Conservation (phyloP, 1,284 basidiomycete genomes). For the Athelia psychrophila region DNA sequence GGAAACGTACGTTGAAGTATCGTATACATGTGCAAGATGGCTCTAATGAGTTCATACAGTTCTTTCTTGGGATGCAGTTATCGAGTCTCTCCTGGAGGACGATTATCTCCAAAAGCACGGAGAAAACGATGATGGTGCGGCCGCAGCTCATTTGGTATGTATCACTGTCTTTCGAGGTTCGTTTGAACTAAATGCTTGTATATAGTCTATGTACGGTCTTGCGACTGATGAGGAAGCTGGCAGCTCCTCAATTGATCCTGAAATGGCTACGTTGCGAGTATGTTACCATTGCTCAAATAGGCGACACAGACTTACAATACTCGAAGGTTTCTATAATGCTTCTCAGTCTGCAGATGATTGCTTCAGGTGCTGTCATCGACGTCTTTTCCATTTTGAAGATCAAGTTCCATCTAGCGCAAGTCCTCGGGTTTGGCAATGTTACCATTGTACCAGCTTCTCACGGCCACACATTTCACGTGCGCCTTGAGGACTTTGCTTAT, state of each 20-base stretch:
- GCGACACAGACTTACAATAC: neutral
- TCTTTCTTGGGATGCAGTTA: constrained; percentile 57
- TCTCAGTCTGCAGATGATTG: constrained; percentile 61
- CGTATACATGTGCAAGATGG: constrained; percentile 1
- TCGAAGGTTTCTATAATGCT: constrained; percentile 51
- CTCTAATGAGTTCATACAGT: constrained; percentile 34
- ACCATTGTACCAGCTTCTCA: constrained; percentile 40
- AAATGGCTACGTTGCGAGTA: constrained; percentile 46
- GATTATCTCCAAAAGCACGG: constrained; percentile 41
- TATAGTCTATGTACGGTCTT: constrained; percentile 46
- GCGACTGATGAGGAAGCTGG: constrained; percentile 24
- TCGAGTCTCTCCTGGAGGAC: constrained; percentile 56
- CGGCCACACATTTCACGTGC: constrained; percentile 49
- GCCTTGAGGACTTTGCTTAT: constrained; percentile 42
- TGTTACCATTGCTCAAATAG: constrained; percentile 13
- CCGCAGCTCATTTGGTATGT: constrained; percentile 42
- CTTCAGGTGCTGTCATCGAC: constrained; percentile 56
- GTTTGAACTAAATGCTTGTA: constrained; percentile 1
- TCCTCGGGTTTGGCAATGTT: constrained; percentile 54
- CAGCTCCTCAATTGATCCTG: constrained; percentile 34
- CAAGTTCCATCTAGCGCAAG: constrained; percentile 55
- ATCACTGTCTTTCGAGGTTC: neutral
- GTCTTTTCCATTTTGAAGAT: constrained; percentile 51
- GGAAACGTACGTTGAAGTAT: constrained; percentile 46
- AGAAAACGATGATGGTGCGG: constrained; percentile 36